Evolutionary conservation across 2,329 filamentous ascomycete genomes (phyloP).

Genomic region (Colletotrichum spinosum): DNA sequence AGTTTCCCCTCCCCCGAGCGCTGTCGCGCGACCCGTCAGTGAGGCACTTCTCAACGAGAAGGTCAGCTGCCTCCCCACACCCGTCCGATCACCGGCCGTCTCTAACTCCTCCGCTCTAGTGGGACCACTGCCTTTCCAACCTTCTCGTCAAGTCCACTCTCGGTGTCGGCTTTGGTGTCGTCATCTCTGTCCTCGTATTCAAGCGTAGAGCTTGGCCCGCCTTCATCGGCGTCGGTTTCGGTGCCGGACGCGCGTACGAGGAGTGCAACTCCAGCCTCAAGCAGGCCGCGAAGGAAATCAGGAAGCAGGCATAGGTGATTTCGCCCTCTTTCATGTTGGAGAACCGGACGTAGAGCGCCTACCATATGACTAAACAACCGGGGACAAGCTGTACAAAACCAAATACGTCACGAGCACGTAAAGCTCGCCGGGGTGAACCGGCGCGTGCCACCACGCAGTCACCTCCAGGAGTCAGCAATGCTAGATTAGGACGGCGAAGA

Average conservation of each 20-base stretch:
- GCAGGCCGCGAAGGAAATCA: constrained; percentile 69
- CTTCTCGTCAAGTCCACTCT: constrained; percentile 96
- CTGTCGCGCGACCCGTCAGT: constrained; percentile 87
- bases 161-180: constrained; percentile 95
- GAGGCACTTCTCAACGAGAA: constrained; percentile 99
- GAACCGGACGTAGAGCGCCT: constrained; percentile 37
- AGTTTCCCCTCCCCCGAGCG: constrained; percentile 68
- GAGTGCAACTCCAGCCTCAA: constrained; percentile 91
- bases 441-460: constrained; percentile 16
- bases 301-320: constrained; percentile 58
- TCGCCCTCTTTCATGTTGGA: constrained; percentile 4
- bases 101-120: constrained; percentile 66
- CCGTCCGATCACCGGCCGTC: neutral
- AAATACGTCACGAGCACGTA: constrained; percentile 34
- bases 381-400: constrained; percentile 47
- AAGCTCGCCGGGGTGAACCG: constrained; percentile 31
- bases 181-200: constrained; percentile 98
- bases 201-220: constrained; percentile 98
- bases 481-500: constrained; percentile 32
- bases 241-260: constrained; percentile 95
- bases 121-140: constrained; percentile 98
- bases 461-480: constrained; percentile 27
- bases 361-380: constrained; percentile 36
- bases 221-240: constrained; percentile 94
- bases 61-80: constrained; percentile 62